These are phyloP conservation scores for Heracleum sosnowskyi DNA, from an alignment of 129 eudicot genomes.

Conservation along the genomic window DNA sequence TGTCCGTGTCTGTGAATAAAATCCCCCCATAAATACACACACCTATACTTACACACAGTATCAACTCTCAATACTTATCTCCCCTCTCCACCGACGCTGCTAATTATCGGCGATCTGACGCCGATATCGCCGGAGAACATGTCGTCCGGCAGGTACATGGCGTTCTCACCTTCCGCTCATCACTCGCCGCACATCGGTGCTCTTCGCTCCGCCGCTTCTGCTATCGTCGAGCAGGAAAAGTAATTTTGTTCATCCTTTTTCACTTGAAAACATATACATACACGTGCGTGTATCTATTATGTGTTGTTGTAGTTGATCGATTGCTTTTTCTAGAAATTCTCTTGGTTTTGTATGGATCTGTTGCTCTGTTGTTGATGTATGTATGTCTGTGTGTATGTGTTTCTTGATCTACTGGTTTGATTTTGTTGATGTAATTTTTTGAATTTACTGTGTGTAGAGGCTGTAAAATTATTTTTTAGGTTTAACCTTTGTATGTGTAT, in stretches of 20 bases:
- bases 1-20: background rate
- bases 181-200: conserved; percentile 57
- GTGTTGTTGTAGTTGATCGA: background rate
- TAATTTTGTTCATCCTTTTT: conserved; percentile 9
- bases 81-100: background rate
- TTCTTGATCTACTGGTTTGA: background rate
- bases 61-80: background rate
- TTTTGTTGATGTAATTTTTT: background rate
- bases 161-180: conserved; percentile 63
- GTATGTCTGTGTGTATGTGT: background rate
- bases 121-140: conserved; percentile 29
- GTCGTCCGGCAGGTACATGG: conserved; percentile 69
- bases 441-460: background rate
- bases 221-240: conserved; percentile 52
- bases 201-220: conserved; percentile 38
- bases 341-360: background rate
- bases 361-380: background rate
- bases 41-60: background rate
- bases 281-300: background rate
- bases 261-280: background rate
- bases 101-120: conserved; percentile 19
- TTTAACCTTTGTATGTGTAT: background rate
- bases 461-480: no score
- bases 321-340: background rate
- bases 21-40: background rate